Evolutionary conservation across 2,329 filamentous ascomycete species (phyloP).

Genomic region (Neoarthrinium moseri): DNA sequence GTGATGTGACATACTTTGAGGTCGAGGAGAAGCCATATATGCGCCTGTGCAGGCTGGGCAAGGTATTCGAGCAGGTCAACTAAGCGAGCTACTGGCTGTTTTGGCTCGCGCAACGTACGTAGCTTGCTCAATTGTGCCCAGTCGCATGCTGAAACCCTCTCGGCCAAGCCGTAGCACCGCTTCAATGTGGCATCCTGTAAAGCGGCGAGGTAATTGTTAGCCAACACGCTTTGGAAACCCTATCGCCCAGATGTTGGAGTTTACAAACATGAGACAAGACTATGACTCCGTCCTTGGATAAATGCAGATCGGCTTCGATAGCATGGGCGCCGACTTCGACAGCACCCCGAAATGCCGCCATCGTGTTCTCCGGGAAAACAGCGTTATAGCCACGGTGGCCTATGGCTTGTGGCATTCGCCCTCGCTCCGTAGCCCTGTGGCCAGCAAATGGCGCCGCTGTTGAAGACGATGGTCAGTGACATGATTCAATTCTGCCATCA

Average conservation of each 20-base stretch:
- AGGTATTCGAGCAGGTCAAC: slow-evolving; percentile 73
- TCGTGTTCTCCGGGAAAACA: slow-evolving; percentile 79
- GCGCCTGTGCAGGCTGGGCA: slow-evolving; percentile 58
- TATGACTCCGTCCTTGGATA: slow-evolving; percentile 78
- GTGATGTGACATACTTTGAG: slow-evolving; percentile 65
- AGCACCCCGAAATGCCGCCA: slow-evolving; percentile 76
- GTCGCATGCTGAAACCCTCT: slow-evolving; percentile 71
- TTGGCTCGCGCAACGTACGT: slow-evolving; percentile 65
- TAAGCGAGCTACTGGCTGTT: slow-evolving; percentile 71
- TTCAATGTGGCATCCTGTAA: slow-evolving; percentile 70
- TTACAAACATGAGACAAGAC: slow-evolving; percentile 73
- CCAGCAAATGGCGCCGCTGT: not conserved
- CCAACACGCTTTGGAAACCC: not conserved
- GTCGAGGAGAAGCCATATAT: slow-evolving; percentile 82
- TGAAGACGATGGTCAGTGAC: no score
- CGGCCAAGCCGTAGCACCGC: slow-evolving; percentile 76
- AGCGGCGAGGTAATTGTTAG: not conserved
- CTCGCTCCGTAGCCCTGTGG: not conserved
- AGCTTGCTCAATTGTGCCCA: slow-evolving; percentile 72
- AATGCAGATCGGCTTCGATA: slow-evolving; percentile 84
- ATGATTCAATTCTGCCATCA: no score
- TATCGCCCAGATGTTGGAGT: not conserved
- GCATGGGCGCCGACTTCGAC: slow-evolving; percentile 74
- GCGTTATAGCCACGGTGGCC: slow-evolving; percentile 79
- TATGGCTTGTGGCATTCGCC: slow-evolving; percentile 63